Evolutionary conservation across 2,329 filamentous ascomycete genomes (phyloP).

Genomic region (Fusarium veterinarium): DNA sequence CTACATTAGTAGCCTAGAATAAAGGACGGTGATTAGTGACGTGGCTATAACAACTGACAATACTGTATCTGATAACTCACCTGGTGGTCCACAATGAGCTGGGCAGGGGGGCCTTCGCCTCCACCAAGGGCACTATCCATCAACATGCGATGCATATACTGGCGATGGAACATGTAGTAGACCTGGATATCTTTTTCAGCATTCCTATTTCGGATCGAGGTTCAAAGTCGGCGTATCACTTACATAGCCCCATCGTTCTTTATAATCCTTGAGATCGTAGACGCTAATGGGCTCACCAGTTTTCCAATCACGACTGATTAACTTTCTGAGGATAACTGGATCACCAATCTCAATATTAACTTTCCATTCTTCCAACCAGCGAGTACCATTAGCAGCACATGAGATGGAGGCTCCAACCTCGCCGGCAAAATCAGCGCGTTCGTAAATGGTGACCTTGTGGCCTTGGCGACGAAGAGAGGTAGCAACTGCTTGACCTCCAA

Average conservation of each 20-base stretch:
- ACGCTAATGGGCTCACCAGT: neutral
- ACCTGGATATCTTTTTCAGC: neutral
- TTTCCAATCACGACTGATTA: neutral
- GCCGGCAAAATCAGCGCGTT: neutral
- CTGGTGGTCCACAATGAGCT: neutral
- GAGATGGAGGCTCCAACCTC: slow-evolving; percentile 2
- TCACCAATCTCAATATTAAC: neutral
- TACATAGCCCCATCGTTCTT: neutral
- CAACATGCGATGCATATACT: slow-evolving; percentile 8
- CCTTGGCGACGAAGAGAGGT: neutral
- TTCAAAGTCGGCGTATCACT: rapidly evolving
- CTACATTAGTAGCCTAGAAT: neutral
- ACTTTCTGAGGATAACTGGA: neutral
- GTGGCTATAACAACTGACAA: rapidly evolving
- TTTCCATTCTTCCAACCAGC: slow-evolving; percentile 1
- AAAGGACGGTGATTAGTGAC: neutral
- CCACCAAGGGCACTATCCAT: neutral
- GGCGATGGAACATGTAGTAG: neutral
- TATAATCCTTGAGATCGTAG: neutral
- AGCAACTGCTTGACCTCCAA: neutral
- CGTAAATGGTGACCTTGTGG: neutral
- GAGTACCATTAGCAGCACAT: neutral
- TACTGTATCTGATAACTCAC: neutral
- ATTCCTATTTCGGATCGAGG: neutral
- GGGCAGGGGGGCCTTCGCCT: neutral